Evolutionary conservation across 768 basidiomycete species (phyloP).

Genomic region (Suillus decipiens): DNA sequence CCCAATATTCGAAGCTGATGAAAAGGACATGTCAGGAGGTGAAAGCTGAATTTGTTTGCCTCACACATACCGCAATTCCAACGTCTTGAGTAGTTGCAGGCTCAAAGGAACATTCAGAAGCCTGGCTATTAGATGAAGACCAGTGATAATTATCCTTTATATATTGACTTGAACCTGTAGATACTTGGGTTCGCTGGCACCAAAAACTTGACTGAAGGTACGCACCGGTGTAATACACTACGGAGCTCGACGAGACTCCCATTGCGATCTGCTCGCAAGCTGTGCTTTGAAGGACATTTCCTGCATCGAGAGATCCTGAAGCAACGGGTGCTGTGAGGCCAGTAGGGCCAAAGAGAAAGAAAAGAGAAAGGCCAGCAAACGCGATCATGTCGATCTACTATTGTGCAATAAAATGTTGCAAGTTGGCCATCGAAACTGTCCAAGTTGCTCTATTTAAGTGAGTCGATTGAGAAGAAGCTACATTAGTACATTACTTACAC

Average conservation of each 20-base stretch:
- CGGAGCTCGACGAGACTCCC: constrained; percentile 43
- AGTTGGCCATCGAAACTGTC: too few relatives aligned
- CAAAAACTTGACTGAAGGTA: not conserved
- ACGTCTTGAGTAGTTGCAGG: constrained; percentile 52
- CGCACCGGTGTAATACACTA: constrained; percentile 47
- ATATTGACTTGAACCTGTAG: constrained; percentile 30
- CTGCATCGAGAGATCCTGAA: not conserved
- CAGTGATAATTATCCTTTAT: constrained; percentile 46
- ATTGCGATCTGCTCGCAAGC: constrained; percentile 39
- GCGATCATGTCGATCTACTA: not conserved
- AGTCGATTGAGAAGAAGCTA: too few relatives aligned
- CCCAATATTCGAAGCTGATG: constrained; percentile 47
- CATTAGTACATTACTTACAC: too few relatives aligned
- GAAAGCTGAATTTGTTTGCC: not conserved
- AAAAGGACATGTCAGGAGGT: not conserved
- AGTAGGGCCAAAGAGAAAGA: not conserved
- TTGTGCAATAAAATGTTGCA: too few relatives aligned
- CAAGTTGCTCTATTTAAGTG: too few relatives aligned
- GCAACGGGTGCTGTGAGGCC: too few relatives aligned
- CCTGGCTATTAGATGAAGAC: constrained; percentile 46
- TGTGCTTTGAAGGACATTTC: not conserved
- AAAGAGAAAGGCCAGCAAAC: not conserved
- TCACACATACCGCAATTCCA: constrained; percentile 41
- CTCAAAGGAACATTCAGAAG: constrained; percentile 49
- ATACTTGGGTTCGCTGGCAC: not conserved